Percentiles rank a stretch among this genome's conserved stretches.
These are phyloP conservation scores for Pseudonitzschia delicatissima DNA, from an alignment of 108 stramenopile genomes.

Conservation along the genomic window DNA sequence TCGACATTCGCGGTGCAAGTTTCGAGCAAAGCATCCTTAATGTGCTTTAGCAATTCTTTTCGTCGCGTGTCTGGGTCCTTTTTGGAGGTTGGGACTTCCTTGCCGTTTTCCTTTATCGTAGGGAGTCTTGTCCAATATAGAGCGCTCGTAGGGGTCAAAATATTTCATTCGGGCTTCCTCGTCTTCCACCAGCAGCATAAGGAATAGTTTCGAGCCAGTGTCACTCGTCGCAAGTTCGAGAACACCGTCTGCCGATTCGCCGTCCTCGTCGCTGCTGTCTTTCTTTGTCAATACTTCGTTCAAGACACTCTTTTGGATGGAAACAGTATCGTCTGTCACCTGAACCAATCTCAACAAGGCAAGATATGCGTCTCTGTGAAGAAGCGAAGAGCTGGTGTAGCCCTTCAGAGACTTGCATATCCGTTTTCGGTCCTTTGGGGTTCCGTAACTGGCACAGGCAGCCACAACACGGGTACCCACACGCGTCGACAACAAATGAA, in stretches of 20 bases:
- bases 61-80: conserved; percentile 83
- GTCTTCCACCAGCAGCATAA: conserved; percentile 73
- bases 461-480: conserved; percentile 82
- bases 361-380: conserved; percentile 91
- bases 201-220: conserved; percentile 84
- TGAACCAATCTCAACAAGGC: conserved; percentile 81
- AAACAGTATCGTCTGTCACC: conserved; percentile 93
- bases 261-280: conserved; percentile 23
- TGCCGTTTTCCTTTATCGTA: conserved; percentile 42
- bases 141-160: conserved; percentile 86
- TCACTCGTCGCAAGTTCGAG: conserved; percentile 71
- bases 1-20: conserved; percentile 67
- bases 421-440: conserved; percentile 88
- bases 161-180: conserved; percentile 52
- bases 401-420: conserved; percentile 92
- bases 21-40: conserved; percentile 61
- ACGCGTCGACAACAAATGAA: conserved; percentile 83
- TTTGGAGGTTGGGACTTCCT: conserved; percentile 70
- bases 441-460: conserved; percentile 80
- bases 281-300: conserved; percentile 50
- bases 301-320: conserved; percentile 87
- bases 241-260: conserved; percentile 23
- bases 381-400: conserved; percentile 74
- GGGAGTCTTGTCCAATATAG: conserved; percentile 57
- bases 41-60: conserved; percentile 73